Percentiles rank a stretch among this genome's conserved stretches.
phyloP scores from a whole-genome alignment of 164 flowering plant species.

The Protea cynaroides region DNA sequence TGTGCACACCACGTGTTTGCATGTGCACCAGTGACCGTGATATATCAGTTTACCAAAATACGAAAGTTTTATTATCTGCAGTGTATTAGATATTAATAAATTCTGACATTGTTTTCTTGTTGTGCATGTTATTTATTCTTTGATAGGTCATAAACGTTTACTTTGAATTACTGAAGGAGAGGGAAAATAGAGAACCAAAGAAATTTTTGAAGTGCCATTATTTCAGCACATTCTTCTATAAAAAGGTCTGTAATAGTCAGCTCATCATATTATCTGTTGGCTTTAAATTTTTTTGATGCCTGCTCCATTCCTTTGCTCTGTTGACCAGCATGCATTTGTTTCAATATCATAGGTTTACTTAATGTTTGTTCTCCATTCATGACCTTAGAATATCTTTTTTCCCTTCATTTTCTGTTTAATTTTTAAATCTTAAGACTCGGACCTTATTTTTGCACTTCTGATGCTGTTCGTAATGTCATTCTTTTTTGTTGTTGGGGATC shows the following conservation, averaged over 20 bases:
- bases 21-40: too few relatives aligned
- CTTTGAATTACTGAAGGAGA: conserved; percentile 87
- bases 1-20: too few relatives aligned
- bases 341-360: background rate
- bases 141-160: conserved; percentile 87
- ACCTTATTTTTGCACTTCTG: background rate
- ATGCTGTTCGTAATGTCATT: background rate
- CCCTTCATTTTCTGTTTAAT: too few relatives aligned
- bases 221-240: conserved; percentile 91
- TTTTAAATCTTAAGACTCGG: background rate
- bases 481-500: too few relatives aligned
- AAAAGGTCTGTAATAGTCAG: conserved; percentile 54
- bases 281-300: background rate
- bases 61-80: background rate
- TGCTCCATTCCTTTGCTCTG: background rate
- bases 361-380: background rate
- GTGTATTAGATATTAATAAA: background rate
- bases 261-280: background rate
- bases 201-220: conserved; percentile 88
- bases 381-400: background rate
- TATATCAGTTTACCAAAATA: too few relatives aligned
- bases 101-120: background rate
- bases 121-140: conserved; percentile 4
- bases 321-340: background rate
- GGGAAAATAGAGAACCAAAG: conserved; percentile 79